Evolutionary conservation across 345 rosid genomes (phyloP).

Genomic region (Gossypium stocksii): DNA sequence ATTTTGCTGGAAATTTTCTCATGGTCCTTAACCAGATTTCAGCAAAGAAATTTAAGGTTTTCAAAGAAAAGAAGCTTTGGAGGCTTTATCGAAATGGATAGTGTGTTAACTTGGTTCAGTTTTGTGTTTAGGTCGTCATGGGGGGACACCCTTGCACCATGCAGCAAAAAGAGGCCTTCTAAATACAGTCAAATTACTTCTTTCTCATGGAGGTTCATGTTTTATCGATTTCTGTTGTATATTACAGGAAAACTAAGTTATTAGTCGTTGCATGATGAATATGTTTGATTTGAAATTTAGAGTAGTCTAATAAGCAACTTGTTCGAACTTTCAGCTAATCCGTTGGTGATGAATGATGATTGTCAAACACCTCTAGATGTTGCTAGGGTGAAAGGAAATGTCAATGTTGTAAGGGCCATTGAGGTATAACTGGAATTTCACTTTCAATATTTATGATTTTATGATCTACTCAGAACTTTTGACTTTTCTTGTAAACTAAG

Average conservation of each 20-base stretch:
- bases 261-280: not conserved
- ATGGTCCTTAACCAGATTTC: not conserved
- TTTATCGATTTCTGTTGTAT: not conserved
- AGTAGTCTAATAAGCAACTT: not conserved
- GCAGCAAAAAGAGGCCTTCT: conserved; percentile 94
- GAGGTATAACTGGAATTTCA: conserved; percentile 50
- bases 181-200: conserved; percentile 70
- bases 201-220: conserved; percentile 65
- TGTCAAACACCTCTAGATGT: conserved; percentile 86
- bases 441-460: not conserved
- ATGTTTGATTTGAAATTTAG: conserved; percentile 4
- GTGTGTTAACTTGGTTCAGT: not conserved
- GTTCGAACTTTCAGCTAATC: conserved; percentile 55
- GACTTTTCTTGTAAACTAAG: not conserved
- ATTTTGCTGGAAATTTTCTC: not conserved
- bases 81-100: conserved; percentile 1
- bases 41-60: not conserved
- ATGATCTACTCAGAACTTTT: not conserved
- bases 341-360: conserved; percentile 78
- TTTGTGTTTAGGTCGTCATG: conserved; percentile 58
- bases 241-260: not conserved
- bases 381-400: conserved; percentile 74
- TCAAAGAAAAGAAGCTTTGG: not conserved
- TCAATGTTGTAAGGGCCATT: conserved; percentile 71
- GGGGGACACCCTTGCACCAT: conserved; percentile 93